phyloP scores from a whole-genome alignment of 2,329 filamentous ascomycete genomes.

The Plectosphaerella plurivora region DNA sequence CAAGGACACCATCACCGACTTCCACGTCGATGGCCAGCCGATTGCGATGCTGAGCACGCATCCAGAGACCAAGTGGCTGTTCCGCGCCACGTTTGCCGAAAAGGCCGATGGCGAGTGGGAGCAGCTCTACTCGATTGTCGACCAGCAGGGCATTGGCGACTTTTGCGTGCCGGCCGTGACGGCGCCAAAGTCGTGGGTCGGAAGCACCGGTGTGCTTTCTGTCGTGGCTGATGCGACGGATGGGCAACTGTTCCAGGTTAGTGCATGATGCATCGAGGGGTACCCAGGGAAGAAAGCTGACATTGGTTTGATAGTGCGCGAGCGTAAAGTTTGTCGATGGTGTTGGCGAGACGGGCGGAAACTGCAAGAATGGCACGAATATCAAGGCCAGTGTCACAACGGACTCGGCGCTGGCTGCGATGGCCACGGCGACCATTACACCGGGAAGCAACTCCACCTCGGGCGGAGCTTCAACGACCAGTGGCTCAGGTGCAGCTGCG shows the following conservation, averaged over 20 bases:
- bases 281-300: not conserved
- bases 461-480: not conserved
- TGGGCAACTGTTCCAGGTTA: constrained; percentile 53
- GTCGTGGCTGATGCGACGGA: constrained; percentile 49
- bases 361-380: not conserved
- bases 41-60: constrained; percentile 45
- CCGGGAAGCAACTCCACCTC: not conserved
- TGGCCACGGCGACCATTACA: not conserved
- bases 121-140: constrained; percentile 47
- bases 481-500: not conserved
- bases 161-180: constrained; percentile 48
- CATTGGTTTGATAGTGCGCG: not conserved
- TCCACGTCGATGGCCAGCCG: constrained; percentile 53
- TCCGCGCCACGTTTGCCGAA: constrained; percentile 51
- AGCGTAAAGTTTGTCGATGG: not conserved
- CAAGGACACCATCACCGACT: constrained; percentile 36
- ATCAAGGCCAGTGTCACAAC: not conserved
- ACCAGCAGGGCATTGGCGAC: constrained; percentile 49
- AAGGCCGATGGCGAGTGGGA: constrained; percentile 47
- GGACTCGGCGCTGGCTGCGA: not conserved
- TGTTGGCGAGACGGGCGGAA: not conserved
- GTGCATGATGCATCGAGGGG: constrained; percentile 6
- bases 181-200: constrained; percentile 44
- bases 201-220: constrained; percentile 50
- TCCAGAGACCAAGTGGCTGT: constrained; percentile 49